Evolutionary conservation across 257 asterid genomes (phyloP).

Genomic region (Thymus quinquecostatus): DNA sequence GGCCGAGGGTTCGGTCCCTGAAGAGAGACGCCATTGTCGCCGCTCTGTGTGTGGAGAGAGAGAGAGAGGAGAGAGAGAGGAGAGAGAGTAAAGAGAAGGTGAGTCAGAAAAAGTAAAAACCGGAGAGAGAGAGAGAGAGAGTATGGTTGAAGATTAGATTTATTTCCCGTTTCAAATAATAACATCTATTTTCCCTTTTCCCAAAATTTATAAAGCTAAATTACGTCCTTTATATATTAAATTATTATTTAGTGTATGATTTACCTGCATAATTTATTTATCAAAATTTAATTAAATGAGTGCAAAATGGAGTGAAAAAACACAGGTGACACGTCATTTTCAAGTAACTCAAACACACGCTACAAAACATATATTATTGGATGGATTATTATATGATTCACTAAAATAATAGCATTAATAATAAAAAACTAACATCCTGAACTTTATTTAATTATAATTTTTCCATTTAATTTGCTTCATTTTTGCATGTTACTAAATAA

Average conservation of each 20-base stretch:
- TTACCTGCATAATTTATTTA: too few species aligned
- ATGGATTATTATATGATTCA: neutral
- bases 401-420: neutral
- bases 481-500: too few species aligned
- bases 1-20: slow-evolving; percentile 80
- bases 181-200: neutral
- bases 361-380: neutral
- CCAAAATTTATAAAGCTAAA: neutral
- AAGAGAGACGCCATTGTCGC: slow-evolving; percentile 90
- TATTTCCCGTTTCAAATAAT: slow-evolving; percentile 27
- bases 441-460: neutral
- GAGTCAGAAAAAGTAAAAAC: slow-evolving; percentile 29
- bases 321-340: slow-evolving; percentile 33
- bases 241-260: too few species aligned
- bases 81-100: slow-evolving; percentile 32
- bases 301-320: slow-evolving; percentile 7
- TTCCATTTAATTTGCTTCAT: too few species aligned
- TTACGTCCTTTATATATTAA: neutral
- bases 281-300: neutral
- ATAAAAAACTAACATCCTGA: neutral
- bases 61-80: neutral
- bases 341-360: neutral
- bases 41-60: slow-evolving; percentile 33
- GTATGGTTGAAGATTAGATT: slow-evolving; percentile 24
- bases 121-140: neutral